phyloP scores from a whole-genome alignment of 2,329 filamentous ascomycete genomes.

The Paradendryphiella salina region DNA sequence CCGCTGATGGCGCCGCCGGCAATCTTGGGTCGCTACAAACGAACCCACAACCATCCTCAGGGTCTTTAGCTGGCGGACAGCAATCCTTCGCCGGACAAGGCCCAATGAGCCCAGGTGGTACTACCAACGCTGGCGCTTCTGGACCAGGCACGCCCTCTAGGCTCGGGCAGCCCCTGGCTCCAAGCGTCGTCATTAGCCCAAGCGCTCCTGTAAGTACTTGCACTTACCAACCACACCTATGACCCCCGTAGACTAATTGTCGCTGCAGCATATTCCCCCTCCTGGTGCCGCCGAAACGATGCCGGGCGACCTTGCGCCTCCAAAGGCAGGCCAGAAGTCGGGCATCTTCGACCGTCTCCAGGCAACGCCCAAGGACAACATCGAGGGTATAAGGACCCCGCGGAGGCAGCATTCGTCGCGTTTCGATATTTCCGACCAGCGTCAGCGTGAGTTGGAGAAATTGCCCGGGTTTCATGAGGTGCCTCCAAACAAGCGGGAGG shows the following conservation, averaged over 20 bases:
- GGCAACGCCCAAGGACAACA: slow-evolving; percentile 92
- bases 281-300: slow-evolving; percentile 95
- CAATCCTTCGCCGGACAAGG: slow-evolving; percentile 43
- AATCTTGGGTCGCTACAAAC: slow-evolving; percentile 35
- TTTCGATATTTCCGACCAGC: slow-evolving; percentile 95
- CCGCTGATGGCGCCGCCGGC: slow-evolving; percentile 37
- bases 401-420: slow-evolving; percentile 96
- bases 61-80: slow-evolving; percentile 33
- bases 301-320: slow-evolving; percentile 94
- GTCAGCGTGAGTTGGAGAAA: slow-evolving; percentile 88
- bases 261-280: slow-evolving; percentile 77
- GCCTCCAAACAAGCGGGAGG: slow-evolving; percentile 88
- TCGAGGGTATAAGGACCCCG: slow-evolving; percentile 90
- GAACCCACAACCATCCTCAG: slow-evolving; percentile 38
- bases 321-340: slow-evolving; percentile 88
- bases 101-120: slow-evolving; percentile 37
- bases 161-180: slow-evolving; percentile 66
- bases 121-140: slow-evolving; percentile 54
- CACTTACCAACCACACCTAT: background rate
- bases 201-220: slow-evolving; percentile 67
- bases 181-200: slow-evolving; percentile 91
- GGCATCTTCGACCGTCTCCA: slow-evolving; percentile 86
- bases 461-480: slow-evolving; percentile 97
- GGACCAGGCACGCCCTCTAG: slow-evolving; percentile 63
- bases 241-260: slow-evolving; percentile 1